phyloP scores from a whole-genome alignment of 176 grass and related monocot species.

The Carex pumila region DNA sequence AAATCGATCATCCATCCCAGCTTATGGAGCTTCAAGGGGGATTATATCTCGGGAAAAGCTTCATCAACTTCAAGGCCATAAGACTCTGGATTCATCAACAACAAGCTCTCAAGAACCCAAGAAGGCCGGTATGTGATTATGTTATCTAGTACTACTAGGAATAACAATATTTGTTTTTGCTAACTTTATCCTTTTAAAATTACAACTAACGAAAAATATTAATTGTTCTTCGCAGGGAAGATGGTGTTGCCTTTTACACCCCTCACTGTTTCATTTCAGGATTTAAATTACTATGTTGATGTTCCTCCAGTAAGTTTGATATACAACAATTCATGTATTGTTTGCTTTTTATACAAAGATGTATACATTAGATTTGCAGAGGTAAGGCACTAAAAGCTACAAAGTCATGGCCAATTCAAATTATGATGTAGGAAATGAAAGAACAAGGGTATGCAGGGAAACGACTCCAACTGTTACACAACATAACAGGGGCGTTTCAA shows the following conservation, averaged over 20 bases:
- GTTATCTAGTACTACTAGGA: not conserved
- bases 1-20: not conserved
- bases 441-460: conserved; percentile 43
- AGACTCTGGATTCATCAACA: not conserved
- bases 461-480: conserved; percentile 57
- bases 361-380: not conserved
- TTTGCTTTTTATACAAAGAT: not conserved
- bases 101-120: not conserved
- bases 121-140: not conserved
- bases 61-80: conserved; percentile 13
- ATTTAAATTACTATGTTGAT: conserved; percentile 83
- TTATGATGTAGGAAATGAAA: conserved; percentile 54
- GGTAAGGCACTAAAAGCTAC: not conserved
- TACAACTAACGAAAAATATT: not conserved
- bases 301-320: conserved; percentile 43
- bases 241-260: conserved; percentile 81
- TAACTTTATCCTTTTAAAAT: not conserved
- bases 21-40: conserved; percentile 8
- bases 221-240: conserved; percentile 34
- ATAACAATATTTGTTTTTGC: not conserved
- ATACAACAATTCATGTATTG: not conserved
- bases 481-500: conserved; percentile 55
- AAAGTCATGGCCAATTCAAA: not conserved
- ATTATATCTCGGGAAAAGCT: conserved; percentile 21
- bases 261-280: conserved; percentile 56